phyloP scores from a whole-genome alignment of 164 flowering plant species.

The Macadamia tetraphylla region DNA sequence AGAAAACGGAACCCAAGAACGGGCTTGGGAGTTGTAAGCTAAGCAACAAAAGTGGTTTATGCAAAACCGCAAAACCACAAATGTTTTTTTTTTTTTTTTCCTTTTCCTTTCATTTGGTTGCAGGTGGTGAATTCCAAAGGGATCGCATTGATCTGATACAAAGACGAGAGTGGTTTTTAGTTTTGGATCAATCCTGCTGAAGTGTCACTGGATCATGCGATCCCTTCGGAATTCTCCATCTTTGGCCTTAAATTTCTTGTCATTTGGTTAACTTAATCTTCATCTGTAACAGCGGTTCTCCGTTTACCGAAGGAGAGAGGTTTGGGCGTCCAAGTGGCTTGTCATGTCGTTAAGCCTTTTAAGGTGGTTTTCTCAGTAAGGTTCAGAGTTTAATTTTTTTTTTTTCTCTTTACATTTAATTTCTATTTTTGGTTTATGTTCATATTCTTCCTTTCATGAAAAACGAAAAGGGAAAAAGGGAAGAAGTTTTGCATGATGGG shows the following conservation, averaged over 20 bases:
- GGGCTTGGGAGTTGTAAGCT: neutral
- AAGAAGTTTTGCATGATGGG: too few relatives aligned
- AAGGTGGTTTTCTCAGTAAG: neutral
- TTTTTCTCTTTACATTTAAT: too few relatives aligned
- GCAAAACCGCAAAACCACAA: too few relatives aligned
- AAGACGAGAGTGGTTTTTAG: neutral
- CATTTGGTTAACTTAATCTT: neutral
- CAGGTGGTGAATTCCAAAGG: slow-evolving; percentile 61
- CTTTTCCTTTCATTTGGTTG: slow-evolving; percentile 16
- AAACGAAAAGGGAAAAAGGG: too few relatives aligned
- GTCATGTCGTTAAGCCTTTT: neutral
- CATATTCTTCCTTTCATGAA: too few relatives aligned
- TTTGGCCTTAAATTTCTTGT: slow-evolving; percentile 7
- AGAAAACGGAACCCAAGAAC: neutral
- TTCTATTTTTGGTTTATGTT: too few relatives aligned
- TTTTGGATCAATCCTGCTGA: neutral
- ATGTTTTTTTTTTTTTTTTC: neutral
- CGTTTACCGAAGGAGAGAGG: neutral
- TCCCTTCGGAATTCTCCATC: slow-evolving; percentile 54
- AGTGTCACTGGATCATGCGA: slow-evolving; percentile 37
- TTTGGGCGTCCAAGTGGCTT: neutral
- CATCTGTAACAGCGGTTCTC: neutral
- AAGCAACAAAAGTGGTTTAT: neutral
- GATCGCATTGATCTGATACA: slow-evolving; percentile 59
- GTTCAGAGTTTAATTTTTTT: neutral